Conservation (phyloP, 805 yeast genomes). For the Candida odintsovae region DNA sequence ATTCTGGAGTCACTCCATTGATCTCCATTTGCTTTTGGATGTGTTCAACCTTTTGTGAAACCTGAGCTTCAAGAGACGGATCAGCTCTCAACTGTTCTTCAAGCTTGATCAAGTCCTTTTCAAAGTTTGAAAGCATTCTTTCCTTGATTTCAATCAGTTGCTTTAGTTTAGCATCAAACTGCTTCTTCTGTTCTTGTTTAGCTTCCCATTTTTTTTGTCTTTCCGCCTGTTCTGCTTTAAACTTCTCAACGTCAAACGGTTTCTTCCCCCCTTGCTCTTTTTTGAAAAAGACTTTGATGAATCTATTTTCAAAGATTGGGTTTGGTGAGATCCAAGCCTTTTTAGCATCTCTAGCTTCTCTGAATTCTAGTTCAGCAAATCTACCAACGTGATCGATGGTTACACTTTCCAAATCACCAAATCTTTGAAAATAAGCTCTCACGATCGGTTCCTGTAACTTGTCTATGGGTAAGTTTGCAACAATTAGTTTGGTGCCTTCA, state of each 20-base stretch:
- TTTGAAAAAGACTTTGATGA: conserved; percentile 41
- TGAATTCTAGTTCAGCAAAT: conserved; percentile 35
- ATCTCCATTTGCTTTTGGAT: conserved; percentile 16
- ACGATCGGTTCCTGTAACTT: conserved; percentile 30
- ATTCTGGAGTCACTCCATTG: conserved; percentile 18
- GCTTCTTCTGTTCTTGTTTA: conserved; percentile 29
- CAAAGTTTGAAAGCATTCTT: conserved; percentile 29
- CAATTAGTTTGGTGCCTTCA: conserved; percentile 24
- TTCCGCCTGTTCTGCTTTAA: conserved; percentile 30
- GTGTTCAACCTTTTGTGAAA: conserved; percentile 7
- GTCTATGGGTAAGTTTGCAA: conserved; percentile 40
- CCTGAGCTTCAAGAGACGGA: conserved; percentile 14
- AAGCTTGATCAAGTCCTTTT: conserved; percentile 18
- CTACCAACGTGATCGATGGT: conserved; percentile 22
- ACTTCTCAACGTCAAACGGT: conserved; percentile 31
- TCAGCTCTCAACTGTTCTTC: conserved; percentile 11
- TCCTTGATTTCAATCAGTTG: conserved; percentile 29
- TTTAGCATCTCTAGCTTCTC: conserved; percentile 31
- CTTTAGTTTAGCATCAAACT: conserved; percentile 27
- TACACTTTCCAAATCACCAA: conserved; percentile 32
- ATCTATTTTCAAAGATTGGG: conserved; percentile 43
- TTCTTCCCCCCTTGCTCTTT: conserved; percentile 4
- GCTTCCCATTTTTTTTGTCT: conserved; percentile 37
- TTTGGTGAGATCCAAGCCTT: conserved; percentile 38
- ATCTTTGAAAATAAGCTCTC: conserved; percentile 32